A percentile compares a stretch with the other conserved stretches of the same genome.
These are phyloP conservation scores for Cicer judaicum DNA, from an alignment of 306 rosid species.

Conservation along the genomic window DNA sequence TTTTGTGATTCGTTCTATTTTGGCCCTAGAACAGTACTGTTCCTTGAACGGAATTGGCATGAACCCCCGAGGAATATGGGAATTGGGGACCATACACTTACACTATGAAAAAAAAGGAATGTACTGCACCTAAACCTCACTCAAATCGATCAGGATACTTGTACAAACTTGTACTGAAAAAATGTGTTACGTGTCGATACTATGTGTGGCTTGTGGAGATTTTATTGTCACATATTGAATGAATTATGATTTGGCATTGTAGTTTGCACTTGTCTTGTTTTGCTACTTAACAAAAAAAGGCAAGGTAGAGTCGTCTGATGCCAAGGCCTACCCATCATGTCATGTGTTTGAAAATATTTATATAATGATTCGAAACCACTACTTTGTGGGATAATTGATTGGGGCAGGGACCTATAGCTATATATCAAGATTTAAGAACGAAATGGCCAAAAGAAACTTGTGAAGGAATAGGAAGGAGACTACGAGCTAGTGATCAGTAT, in stretches of 20 bases:
- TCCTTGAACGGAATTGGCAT: conserved; percentile 25
- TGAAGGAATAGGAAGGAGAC: conserved; percentile 8
- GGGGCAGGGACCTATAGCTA: conserved; percentile 27
- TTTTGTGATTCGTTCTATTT: conserved; percentile 37
- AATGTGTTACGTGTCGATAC: conserved; percentile 45
- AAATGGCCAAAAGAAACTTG: conserved; percentile 14
- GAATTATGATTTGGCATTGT: conserved; percentile 18
- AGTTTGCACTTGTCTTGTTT: conserved; percentile 18
- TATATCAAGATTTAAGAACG: conserved; percentile 25
- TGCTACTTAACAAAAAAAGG: conserved; percentile 37
- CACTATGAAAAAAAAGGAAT: conserved; percentile 32
- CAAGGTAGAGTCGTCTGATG: conserved; percentile 1
- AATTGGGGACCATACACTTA: conserved; percentile 37
- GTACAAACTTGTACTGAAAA: conserved; percentile 34
- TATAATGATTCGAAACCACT: conserved; percentile 38
- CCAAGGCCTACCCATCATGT: conserved; percentile 22
- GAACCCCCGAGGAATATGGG: conserved; percentile 21
- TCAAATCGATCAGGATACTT: conserved; percentile 28
- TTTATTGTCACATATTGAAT: conserved; percentile 1
- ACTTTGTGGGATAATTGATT: conserved; percentile 8
- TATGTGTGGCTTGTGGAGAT: conserved; percentile 41
- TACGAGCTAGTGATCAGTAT: background rate
- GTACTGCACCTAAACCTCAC: conserved; percentile 18
- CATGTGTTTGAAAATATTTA: conserved; percentile 15
- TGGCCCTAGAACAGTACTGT: conserved; percentile 16